Percentiles rank a stretch among this genome's conserved stretches.
phyloP scores from a whole-genome alignment of 2,329 filamentous ascomycete species.

The Aspergillus sp. region DNA sequence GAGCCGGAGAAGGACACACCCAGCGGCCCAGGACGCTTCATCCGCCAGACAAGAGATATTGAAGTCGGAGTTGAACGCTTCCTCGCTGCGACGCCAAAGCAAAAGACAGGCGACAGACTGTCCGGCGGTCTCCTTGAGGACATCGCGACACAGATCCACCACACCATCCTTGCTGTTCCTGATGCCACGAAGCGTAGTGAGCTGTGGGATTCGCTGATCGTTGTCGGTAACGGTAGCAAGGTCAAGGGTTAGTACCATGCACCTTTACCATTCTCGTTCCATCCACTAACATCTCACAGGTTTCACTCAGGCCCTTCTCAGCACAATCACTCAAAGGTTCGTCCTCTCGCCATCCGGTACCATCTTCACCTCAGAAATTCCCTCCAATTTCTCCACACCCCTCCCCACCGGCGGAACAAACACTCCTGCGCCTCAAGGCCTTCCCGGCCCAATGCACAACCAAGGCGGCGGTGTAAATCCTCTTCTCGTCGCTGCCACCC shows the following conservation, averaged over 20 bases:
- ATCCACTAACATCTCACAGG: slow-evolving; percentile 46
- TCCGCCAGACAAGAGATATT: slow-evolving; percentile 55
- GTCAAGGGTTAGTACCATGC: slow-evolving; percentile 52
- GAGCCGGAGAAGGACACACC: slow-evolving; percentile 53
- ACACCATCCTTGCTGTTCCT: slow-evolving; percentile 76
- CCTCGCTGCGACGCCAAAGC: slow-evolving; percentile 51
- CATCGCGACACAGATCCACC: slow-evolving; percentile 80
- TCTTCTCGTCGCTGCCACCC: slow-evolving; percentile 83
- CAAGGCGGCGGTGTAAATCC: slow-evolving; percentile 73
- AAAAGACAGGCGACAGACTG: slow-evolving; percentile 31
- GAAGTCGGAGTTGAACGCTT: slow-evolving; percentile 65
- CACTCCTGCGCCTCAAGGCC: slow-evolving; percentile 59
- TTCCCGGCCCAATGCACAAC: slow-evolving; percentile 54
- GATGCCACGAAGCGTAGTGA: slow-evolving; percentile 81
- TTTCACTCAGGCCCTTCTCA: slow-evolving; percentile 84
- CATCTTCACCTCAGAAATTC: slow-evolving; percentile 95
- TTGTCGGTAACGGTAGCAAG: slow-evolving; percentile 82
- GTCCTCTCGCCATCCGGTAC: slow-evolving; percentile 90
- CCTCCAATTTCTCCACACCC: slow-evolving; percentile 89
- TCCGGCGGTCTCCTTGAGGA: slow-evolving; percentile 71
- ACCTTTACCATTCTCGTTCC: slow-evolving; percentile 4
- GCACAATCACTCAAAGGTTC: slow-evolving; percentile 77
- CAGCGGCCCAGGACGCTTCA: slow-evolving; percentile 52
- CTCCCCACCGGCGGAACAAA: slow-evolving; percentile 89
- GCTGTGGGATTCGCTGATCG: slow-evolving; percentile 88